Conservation (phyloP, 169 alveolate species). For the Babesia ovata region DNA sequence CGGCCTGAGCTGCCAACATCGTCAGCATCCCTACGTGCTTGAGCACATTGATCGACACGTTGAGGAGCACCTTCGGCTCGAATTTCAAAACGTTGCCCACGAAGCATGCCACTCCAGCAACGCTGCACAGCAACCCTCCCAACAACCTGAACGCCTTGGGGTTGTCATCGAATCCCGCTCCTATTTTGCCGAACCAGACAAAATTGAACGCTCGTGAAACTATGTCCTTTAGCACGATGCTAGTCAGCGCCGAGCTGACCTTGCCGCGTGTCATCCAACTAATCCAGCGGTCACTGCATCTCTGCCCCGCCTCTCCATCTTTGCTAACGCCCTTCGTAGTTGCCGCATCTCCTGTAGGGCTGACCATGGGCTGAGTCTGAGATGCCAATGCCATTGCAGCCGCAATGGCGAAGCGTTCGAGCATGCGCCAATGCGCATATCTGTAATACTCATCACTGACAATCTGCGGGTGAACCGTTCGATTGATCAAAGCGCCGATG, state of each 20-base stretch:
- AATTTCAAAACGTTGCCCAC: constrained; percentile 9
- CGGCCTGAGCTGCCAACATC: constrained; percentile 32
- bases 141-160: constrained; percentile 57
- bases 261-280: constrained; percentile 20
- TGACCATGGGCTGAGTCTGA: constrained; percentile 14
- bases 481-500: not conserved
- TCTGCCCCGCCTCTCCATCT: not conserved
- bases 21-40: constrained; percentile 54
- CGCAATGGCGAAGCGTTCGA: constrained; percentile 46
- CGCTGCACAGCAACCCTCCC: constrained; percentile 51
- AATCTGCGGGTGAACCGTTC: constrained; percentile 10
- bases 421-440: constrained; percentile 55
- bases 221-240: constrained; percentile 40
- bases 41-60: constrained; percentile 27
- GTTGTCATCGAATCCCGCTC: constrained; percentile 58
- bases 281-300: not conserved
- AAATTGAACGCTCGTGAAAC: constrained; percentile 42
- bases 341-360: not conserved
- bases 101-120: constrained; percentile 34
- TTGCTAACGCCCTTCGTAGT: not conserved
- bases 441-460: constrained; percentile 30
- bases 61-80: constrained; percentile 41
- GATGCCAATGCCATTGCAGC: constrained; percentile 37
- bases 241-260: constrained; percentile 35
- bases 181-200: constrained; percentile 59